Evolutionary conservation across 2,329 filamentous ascomycete genomes (phyloP).

Genomic region (Trichoderma sp.): DNA sequence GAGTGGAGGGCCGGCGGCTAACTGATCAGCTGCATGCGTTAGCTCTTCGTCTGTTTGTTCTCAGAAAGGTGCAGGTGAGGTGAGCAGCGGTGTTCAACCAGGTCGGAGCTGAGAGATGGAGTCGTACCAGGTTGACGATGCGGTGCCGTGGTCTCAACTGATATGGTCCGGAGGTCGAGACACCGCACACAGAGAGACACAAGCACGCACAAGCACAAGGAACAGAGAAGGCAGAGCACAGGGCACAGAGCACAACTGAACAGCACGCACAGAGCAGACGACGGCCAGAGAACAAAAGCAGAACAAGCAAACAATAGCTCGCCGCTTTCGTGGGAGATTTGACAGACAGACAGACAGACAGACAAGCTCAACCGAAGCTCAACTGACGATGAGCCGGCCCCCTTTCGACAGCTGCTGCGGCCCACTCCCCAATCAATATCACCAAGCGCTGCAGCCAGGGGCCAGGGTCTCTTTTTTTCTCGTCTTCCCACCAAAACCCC

Average conservation of each 20-base stretch:
- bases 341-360: conserved; percentile 8
- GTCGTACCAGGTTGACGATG: no score
- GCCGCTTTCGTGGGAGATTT: conserved; percentile 19
- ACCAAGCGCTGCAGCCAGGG: conserved; percentile 3
- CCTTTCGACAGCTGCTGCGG: conserved; percentile 19
- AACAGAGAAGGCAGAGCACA: background rate
- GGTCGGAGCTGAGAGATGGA: no score
- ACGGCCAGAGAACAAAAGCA: background rate
- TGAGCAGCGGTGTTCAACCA: no score
- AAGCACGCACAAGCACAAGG: background rate
- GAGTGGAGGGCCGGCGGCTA: conserved; percentile 8
- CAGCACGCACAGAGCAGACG: background rate
- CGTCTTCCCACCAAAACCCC: conserved; percentile 4
- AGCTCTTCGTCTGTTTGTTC: conserved; percentile 5
- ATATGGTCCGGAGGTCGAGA: background rate
- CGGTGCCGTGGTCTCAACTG: background rate
- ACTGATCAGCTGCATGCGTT: conserved; percentile 8
- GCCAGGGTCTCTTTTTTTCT: conserved; percentile 1
- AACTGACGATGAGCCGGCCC: background rate
- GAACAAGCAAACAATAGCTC: conserved; percentile 5
- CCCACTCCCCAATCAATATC: conserved; percentile 18
- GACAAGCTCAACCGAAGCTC: no score
- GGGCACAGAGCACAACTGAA: background rate
- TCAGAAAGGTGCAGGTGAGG: no score
- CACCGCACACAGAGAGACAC: background rate